These are phyloP conservation scores for Tricholoma saponaceum DNA, from an alignment of 768 basidiomycete species.

Conservation along the genomic window DNA sequence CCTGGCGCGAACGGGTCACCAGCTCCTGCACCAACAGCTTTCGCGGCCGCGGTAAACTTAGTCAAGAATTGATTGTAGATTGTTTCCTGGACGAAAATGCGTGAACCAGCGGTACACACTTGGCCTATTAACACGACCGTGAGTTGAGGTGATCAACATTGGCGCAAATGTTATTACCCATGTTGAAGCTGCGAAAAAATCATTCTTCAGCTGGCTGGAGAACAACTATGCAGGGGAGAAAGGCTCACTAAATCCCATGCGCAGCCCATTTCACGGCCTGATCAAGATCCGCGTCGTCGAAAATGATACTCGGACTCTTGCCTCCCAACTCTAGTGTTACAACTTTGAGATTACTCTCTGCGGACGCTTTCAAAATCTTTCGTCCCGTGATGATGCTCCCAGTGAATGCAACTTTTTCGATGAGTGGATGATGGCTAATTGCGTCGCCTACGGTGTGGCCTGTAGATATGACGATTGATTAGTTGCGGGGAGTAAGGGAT, in stretches of 20 bases:
- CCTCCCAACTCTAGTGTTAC: conserved; percentile 81
- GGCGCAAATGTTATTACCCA: conserved; percentile 20
- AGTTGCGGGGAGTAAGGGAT: conserved; percentile 30
- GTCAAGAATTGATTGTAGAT: conserved; percentile 78
- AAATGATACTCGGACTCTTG: conserved; percentile 66
- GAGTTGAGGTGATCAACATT: not conserved
- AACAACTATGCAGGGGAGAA: not conserved
- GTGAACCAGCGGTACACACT: conserved; percentile 74
- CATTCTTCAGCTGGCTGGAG: not conserved
- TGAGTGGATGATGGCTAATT: conserved; percentile 47
- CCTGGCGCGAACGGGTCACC: conserved; percentile 62
- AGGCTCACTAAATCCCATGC: conserved; percentile 60
- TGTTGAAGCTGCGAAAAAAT: conserved; percentile 10
- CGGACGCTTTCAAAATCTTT: conserved; percentile 72
- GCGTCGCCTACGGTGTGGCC: conserved; percentile 57
- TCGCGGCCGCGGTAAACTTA: conserved; percentile 46
- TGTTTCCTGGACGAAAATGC: conserved; percentile 75
- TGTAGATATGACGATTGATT: conserved; percentile 39
- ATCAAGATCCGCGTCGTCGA: conserved; percentile 66
- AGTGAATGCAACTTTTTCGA: conserved; percentile 80
- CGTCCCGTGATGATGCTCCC: conserved; percentile 77
- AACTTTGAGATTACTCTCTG: conserved; percentile 78
- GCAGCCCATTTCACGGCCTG: conserved; percentile 68
- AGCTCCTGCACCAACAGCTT: conserved; percentile 37
- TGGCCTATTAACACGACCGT: conserved; percentile 37